Conservation (phyloP, 352 stramenopile species). For the Phytophthora citricola region DNA sequence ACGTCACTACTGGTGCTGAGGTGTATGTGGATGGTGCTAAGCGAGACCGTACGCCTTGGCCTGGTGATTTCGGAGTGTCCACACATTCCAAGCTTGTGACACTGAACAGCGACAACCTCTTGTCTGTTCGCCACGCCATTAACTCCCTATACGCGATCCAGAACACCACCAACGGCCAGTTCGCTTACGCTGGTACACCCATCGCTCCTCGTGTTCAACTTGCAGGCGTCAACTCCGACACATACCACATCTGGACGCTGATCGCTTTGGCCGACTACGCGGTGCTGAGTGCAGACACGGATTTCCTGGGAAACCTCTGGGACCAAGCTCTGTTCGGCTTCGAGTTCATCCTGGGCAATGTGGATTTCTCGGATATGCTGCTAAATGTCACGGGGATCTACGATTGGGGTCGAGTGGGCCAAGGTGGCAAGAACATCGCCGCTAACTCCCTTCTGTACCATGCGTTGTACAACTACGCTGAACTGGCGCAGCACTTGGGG, state of each 20-base stretch:
- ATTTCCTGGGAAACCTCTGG: slow-evolving; percentile 27
- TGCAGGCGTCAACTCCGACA: slow-evolving; percentile 39
- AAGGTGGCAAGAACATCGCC: slow-evolving; percentile 50
- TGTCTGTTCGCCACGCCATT: slow-evolving; percentile 35
- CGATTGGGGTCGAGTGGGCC: slow-evolving; percentile 45
- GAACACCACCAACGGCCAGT: slow-evolving; percentile 35
- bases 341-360: slow-evolving; percentile 37
- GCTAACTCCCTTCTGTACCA: slow-evolving; percentile 46
- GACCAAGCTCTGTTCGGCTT: slow-evolving; percentile 38
- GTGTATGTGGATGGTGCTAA: slow-evolving; percentile 48
- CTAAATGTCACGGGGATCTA: slow-evolving; percentile 30
- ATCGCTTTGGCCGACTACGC: slow-evolving; percentile 46
- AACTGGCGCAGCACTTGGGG: slow-evolving; percentile 24
- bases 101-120: slow-evolving; percentile 44
- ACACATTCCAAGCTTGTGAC: slow-evolving; percentile 36
- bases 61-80: slow-evolving; percentile 42
- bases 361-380: slow-evolving; percentile 35
- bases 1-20: slow-evolving; percentile 32
- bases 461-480: slow-evolving; percentile 20
- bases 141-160: slow-evolving; percentile 41
- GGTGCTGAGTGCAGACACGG: slow-evolving; percentile 29
- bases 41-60: slow-evolving; percentile 45
- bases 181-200: slow-evolving; percentile 40
- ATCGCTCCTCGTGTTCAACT: slow-evolving; percentile 31
- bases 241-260: slow-evolving; percentile 52